Percentiles rank a stretch among this genome's conserved stretches.
Conservation (phyloP, 768 basidiomycete genomes). For the Rhizopogon rudus region DNA sequence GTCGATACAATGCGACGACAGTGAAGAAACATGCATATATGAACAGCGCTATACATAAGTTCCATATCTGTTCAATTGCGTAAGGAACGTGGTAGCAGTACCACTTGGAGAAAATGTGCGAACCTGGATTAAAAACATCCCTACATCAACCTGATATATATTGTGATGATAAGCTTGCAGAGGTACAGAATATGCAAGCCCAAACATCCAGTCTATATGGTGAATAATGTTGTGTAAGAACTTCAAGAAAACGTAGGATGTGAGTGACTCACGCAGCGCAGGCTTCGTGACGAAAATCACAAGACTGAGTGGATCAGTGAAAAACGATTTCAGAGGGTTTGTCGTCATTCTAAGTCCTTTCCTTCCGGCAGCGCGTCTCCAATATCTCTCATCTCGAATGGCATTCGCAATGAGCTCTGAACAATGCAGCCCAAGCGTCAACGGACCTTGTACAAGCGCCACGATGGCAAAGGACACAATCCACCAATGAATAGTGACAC, state of each 20-base stretch:
- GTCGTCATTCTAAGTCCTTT: conserved; percentile 10
- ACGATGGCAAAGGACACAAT: conserved; percentile 18
- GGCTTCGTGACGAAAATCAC: conserved; percentile 17
- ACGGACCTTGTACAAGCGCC: conserved; percentile 20
- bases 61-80: conserved; percentile 15
- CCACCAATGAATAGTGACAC: conserved; percentile 18
- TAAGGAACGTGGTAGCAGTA: background rate
- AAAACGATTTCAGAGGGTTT: conserved; percentile 18
- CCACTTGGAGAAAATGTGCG: background rate
- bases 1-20: conserved; percentile 8
- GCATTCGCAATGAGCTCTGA: conserved; percentile 24
- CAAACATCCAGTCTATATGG: conserved; percentile 26
- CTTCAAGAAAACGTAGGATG: too few relatives aligned
- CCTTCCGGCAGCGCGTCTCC: conserved; percentile 17
- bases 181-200: conserved; percentile 3
- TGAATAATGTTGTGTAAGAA: too few relatives aligned
- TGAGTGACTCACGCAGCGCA: conserved; percentile 17
- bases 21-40: conserved; percentile 10
- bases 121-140: conserved; percentile 23
- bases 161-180: too few relatives aligned
- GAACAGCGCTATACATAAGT: conserved; percentile 11
- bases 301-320: conserved; percentile 15
- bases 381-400: conserved; percentile 22
- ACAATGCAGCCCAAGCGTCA: conserved; percentile 25
- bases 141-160: too few relatives aligned